These are phyloP conservation scores for Salix brachista DNA, from an alignment of 345 rosid species.

Conservation along the genomic window DNA sequence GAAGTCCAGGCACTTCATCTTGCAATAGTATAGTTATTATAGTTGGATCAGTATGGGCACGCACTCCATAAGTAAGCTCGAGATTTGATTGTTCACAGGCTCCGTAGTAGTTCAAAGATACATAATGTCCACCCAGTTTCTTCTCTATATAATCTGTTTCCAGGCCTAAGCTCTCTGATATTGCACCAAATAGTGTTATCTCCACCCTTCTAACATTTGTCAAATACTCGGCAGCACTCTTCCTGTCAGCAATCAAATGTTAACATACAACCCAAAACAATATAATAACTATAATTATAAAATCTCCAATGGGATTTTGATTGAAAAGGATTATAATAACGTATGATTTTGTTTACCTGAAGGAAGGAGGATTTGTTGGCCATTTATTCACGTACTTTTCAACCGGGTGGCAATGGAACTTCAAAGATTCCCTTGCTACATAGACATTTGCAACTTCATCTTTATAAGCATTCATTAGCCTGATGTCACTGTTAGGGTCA, in stretches of 20 bases:
- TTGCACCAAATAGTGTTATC: not conserved
- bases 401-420: not conserved
- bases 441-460: not conserved
- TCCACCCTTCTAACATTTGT: not conserved
- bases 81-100: not conserved
- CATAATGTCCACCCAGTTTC: not conserved
- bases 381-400: not conserved
- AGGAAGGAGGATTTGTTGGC: not conserved
- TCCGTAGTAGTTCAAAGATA: not conserved
- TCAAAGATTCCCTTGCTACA: not conserved
- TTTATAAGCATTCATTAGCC: not conserved
- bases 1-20: not conserved
- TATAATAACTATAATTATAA: too few species aligned
- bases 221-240: not conserved
- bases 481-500: not conserved
- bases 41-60: not conserved
- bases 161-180: not conserved
- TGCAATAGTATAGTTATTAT: not conserved
- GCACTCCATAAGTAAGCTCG: not conserved
- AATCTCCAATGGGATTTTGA: too few species aligned
- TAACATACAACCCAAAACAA: too few species aligned
- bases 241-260: not conserved
- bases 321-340: too few species aligned
- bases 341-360: not conserved
- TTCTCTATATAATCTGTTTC: not conserved